phyloP scores from a whole-genome alignment of 768 basidiomycete genomes.

The Russula griseocarnosa region DNA sequence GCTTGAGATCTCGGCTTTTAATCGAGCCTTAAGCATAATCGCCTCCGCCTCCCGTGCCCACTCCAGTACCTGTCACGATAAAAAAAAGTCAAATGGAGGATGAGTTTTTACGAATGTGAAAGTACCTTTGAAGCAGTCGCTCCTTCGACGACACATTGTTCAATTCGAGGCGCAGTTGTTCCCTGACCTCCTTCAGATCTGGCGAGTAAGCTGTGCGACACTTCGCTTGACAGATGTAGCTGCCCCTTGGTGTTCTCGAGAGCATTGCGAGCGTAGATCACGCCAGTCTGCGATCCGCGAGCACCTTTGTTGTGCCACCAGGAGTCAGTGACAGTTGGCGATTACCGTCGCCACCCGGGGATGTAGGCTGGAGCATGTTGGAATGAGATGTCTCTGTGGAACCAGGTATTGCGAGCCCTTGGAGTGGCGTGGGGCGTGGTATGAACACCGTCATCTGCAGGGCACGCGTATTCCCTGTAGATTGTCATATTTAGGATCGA shows the following conservation, averaged over 20 bases:
- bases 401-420: slow-evolving; percentile 33
- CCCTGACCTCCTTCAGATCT: slow-evolving; percentile 82
- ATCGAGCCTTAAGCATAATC: slow-evolving; percentile 57
- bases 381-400: slow-evolving; percentile 36
- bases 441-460: slow-evolving; percentile 68
- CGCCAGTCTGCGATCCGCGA: slow-evolving; percentile 81
- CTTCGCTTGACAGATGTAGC: slow-evolving; percentile 71
- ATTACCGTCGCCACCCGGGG: slow-evolving; percentile 36
- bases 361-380: slow-evolving; percentile 28
- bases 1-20: slow-evolving; percentile 66
- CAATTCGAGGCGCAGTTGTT: slow-evolving; percentile 72
- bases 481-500: slow-evolving; percentile 12
- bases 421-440: slow-evolving; percentile 30
- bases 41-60: slow-evolving; percentile 81
- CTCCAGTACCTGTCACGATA: slow-evolving; percentile 58
- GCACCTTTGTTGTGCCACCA: slow-evolving; percentile 80
- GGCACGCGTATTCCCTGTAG: slow-evolving; percentile 74
- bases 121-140: slow-evolving; percentile 73
- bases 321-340: slow-evolving; percentile 62
- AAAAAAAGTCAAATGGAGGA: not conserved
- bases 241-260: slow-evolving; percentile 85
- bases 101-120: not conserved
- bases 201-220: slow-evolving; percentile 78
- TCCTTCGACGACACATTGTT: slow-evolving; percentile 88
- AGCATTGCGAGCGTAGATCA: slow-evolving; percentile 71